A percentile compares a stretch with the other conserved stretches of the same genome.
Evolutionary conservation across 2,329 filamentous ascomycete species (phyloP).

Genomic region (Aureobasidium sp.): DNA sequence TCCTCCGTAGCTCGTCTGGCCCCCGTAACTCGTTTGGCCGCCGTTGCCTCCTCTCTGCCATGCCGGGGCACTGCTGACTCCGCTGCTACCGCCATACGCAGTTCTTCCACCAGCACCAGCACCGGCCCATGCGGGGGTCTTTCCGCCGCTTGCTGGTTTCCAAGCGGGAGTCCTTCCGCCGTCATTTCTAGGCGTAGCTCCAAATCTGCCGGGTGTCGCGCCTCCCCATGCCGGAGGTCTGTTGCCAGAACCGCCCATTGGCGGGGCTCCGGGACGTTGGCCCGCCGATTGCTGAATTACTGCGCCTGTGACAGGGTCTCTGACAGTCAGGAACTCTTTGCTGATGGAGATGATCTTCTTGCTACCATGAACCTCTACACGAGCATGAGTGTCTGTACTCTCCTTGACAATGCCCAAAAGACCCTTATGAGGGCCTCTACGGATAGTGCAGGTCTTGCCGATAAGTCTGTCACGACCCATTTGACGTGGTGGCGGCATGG

Average conservation of each 20-base stretch:
- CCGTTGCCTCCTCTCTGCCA: slow-evolving; percentile 29
- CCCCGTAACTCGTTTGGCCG: slow-evolving; percentile 36
- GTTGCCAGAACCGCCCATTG: slow-evolving; percentile 30
- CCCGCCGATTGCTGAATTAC: slow-evolving; percentile 56
- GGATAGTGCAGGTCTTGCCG: slow-evolving; percentile 84
- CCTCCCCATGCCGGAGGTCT: slow-evolving; percentile 22
- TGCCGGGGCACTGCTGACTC: slow-evolving; percentile 38
- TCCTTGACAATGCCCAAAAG: slow-evolving; percentile 93
- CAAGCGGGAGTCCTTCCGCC: slow-evolving; percentile 59
- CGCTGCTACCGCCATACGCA: slow-evolving; percentile 34
- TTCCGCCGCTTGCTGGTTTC: slow-evolving; percentile 35
- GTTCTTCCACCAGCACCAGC: slow-evolving; percentile 33
- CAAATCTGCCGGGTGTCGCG: slow-evolving; percentile 23
- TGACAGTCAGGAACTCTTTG: slow-evolving; percentile 74
- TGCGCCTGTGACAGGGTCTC: slow-evolving; percentile 69
- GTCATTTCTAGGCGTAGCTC: slow-evolving; percentile 44
- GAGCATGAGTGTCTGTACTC: slow-evolving; percentile 74
- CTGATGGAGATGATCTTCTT: slow-evolving; percentile 81
- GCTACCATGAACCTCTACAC: slow-evolving; percentile 90
- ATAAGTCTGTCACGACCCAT: slow-evolving; percentile 75
- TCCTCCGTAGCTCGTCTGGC: slow-evolving; percentile 58
- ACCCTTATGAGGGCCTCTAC: slow-evolving; percentile 83
- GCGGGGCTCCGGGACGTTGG: slow-evolving; percentile 37
- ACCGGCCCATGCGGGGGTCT: slow-evolving; percentile 38
- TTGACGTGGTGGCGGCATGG: slow-evolving; percentile 61